Evolutionary conservation across 1,284 basidiomycete genomes (phyloP).

Genomic region (Pisolithus thermaeus): DNA sequence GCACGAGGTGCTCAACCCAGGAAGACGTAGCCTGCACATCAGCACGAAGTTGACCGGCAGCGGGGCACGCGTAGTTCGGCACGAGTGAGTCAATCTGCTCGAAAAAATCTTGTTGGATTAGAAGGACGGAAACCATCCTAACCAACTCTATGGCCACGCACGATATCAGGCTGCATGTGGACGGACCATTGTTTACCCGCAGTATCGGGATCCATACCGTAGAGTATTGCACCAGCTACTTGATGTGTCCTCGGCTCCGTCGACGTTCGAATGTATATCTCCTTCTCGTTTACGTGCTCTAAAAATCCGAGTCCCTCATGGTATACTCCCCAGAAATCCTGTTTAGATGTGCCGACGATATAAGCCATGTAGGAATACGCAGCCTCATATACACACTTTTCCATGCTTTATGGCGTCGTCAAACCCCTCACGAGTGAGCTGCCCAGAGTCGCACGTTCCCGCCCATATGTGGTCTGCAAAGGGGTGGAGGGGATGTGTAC

Average conservation of each 20-base stretch:
- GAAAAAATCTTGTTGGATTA: neutral
- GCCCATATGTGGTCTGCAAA: constrained; percentile 48
- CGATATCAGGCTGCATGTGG: constrained; percentile 36
- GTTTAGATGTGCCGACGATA: neutral
- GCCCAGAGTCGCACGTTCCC: constrained; percentile 49
- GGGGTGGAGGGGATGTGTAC: constrained; percentile 39
- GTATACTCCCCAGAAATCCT: constrained; percentile 53
- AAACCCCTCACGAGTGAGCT: constrained; percentile 45
- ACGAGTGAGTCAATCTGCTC: constrained; percentile 45
- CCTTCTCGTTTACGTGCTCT: constrained; percentile 31
- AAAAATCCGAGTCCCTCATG: constrained; percentile 38
- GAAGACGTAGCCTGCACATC: constrained; percentile 41
- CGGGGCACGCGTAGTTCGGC: constrained; percentile 44
- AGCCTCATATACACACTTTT: constrained; percentile 24
- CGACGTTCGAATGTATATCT: constrained; percentile 42
- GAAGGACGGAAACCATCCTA: constrained; percentile 5
- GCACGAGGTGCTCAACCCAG: constrained; percentile 47
- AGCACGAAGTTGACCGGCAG: constrained; percentile 38
- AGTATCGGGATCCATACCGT: constrained; percentile 42
- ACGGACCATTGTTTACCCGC: constrained; percentile 35
- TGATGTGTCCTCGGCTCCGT: constrained; percentile 45
- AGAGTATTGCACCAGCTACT: constrained; percentile 44
- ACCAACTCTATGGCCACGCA: constrained; percentile 12
- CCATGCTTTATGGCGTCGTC: constrained; percentile 46
- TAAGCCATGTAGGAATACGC: too few species aligned